Evolutionary conservation across 176 grass and related monocot species (phyloP).

Genomic region (Typha latifolia): DNA sequence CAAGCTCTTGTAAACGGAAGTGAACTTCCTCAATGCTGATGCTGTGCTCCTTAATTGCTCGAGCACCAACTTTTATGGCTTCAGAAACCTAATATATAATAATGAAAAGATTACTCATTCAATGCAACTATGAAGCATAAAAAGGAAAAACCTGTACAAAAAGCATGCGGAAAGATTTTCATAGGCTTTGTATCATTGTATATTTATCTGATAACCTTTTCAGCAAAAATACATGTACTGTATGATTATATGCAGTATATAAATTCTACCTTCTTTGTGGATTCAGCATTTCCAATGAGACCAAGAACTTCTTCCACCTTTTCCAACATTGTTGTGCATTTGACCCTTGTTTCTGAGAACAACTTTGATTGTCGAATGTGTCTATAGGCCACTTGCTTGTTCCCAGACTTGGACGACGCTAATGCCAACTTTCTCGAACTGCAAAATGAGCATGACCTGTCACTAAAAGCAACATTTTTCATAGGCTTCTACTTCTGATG

Average conservation of each 20-base stretch:
- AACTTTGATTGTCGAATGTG: slow-evolving; percentile 54
- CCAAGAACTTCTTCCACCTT: slow-evolving; percentile 63
- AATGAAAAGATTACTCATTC: not conserved
- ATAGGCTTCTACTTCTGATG: not conserved
- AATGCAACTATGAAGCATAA: slow-evolving; percentile 5
- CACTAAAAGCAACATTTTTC: slow-evolving; percentile 10
- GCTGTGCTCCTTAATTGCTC: slow-evolving; percentile 59
- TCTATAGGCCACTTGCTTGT: slow-evolving; percentile 54
- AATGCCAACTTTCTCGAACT: slow-evolving; percentile 66
- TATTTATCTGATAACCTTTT: too few species aligned
- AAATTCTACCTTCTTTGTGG: slow-evolving; percentile 50
- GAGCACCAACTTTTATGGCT: slow-evolving; percentile 61
- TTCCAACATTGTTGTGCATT: slow-evolving; percentile 41
- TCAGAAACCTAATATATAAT: slow-evolving; percentile 64
- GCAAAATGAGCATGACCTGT: slow-evolving; percentile 13
- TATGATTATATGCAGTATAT: not conserved
- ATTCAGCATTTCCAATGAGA: slow-evolving; percentile 63
- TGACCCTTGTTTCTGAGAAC: slow-evolving; percentile 55
- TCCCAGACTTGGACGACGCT: slow-evolving; percentile 50
- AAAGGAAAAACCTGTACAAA: slow-evolving; percentile 3
- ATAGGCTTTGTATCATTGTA: too few species aligned
- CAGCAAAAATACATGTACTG: too few species aligned
- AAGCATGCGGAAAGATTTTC: not conserved
- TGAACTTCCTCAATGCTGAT: slow-evolving; percentile 60
- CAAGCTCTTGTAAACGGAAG: slow-evolving; percentile 52